Conservation (phyloP, 495 filamentous ascomycete species). For the Penicillium longicatenatum region DNA sequence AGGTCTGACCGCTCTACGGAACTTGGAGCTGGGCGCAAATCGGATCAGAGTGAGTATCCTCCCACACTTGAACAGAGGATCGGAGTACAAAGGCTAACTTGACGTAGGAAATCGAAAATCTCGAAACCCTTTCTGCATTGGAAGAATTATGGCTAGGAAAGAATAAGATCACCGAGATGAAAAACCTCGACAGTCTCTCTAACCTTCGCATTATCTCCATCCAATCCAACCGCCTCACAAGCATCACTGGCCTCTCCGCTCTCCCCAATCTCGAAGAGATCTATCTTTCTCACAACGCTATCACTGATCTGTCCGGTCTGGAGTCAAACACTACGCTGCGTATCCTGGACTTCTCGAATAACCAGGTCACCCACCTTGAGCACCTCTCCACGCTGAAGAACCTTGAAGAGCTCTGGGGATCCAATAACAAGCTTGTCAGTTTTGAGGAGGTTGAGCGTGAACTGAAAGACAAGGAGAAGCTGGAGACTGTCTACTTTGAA, state of each 20-base stretch:
- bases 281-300: constrained; percentile 96
- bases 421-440: constrained; percentile 76
- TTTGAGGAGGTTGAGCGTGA: constrained; percentile 84
- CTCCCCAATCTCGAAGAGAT: constrained; percentile 88
- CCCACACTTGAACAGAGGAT: background rate
- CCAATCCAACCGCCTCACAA: constrained; percentile 92
- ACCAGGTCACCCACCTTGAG: constrained; percentile 73
- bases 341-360: constrained; percentile 88
- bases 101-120: constrained; percentile 79
- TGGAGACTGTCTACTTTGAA: constrained; percentile 96
- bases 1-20: constrained; percentile 69
- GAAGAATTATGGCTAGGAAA: constrained; percentile 96
- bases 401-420: constrained; percentile 93
- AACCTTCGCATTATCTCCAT: constrained; percentile 91
- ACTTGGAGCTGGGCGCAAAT: constrained; percentile 91
- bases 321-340: constrained; percentile 69
- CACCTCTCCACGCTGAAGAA: constrained; percentile 68
- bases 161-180: constrained; percentile 92
- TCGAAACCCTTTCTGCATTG: constrained; percentile 71
- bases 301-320: constrained; percentile 75
- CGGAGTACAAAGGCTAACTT: background rate
- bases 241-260: constrained; percentile 69
- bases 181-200: constrained; percentile 67
- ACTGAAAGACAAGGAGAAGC: constrained; percentile 71
- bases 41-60: constrained; percentile 73